Evolutionary conservation across 331 rosid species (phyloP).

Genomic region (Quercus lobata): DNA sequence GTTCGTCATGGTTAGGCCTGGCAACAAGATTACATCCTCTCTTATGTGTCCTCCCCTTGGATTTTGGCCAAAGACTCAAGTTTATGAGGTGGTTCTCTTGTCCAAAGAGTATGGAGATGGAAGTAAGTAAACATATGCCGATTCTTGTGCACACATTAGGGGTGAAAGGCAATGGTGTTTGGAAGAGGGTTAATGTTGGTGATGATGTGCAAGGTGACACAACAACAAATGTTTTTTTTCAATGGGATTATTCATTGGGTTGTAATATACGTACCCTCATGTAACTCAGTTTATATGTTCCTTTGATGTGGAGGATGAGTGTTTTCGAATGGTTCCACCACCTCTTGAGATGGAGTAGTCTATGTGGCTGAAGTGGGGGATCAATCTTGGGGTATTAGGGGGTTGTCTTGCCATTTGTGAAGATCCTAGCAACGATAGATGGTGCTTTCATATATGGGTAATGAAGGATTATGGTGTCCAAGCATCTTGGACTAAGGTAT

Average conservation of each 20-base stretch:
- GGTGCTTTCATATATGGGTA: background rate
- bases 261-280: background rate
- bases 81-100: background rate
- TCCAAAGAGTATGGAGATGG: background rate
- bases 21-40: no score
- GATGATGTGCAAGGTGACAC: background rate
- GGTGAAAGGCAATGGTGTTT: background rate
- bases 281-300: background rate
- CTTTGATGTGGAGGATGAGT: background rate
- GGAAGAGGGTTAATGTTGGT: background rate
- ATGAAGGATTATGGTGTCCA: background rate
- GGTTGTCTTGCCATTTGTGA: background rate
- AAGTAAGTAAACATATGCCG: background rate
- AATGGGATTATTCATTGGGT: background rate
- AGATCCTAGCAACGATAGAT: background rate
- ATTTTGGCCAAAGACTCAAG: background rate
- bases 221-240: background rate
- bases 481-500: background rate
- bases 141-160: background rate
- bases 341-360: background rate
- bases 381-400: background rate
- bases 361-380: background rate
- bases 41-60: background rate
- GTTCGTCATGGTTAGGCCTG: background rate
- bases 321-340: background rate